Conservation (phyloP, 1,139 yeast species). For the Meyerozyma smithsonii region DNA sequence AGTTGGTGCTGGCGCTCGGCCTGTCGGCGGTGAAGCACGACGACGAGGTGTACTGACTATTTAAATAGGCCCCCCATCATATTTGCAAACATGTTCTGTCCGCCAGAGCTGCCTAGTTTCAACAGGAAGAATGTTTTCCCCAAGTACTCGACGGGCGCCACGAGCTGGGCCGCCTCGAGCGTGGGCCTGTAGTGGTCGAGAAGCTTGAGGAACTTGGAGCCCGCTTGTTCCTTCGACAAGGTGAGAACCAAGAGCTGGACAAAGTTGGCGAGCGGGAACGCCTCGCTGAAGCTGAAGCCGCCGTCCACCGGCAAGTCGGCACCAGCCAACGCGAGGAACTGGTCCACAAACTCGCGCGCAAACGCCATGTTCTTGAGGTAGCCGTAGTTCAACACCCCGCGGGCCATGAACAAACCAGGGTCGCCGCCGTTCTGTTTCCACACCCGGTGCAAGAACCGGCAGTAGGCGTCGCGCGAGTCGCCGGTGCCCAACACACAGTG, state of each 20-base stretch:
- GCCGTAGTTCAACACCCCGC: slow-evolving; percentile 69
- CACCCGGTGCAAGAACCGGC: slow-evolving; percentile 58
- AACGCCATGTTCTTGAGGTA: slow-evolving; percentile 59
- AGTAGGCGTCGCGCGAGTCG: slow-evolving; percentile 51
- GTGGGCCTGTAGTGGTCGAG: slow-evolving; percentile 38
- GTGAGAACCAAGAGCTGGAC: slow-evolving; percentile 64
- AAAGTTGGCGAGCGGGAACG: slow-evolving; percentile 51
- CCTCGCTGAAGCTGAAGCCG: slow-evolving; percentile 18
- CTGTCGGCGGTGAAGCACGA: slow-evolving; percentile 42
- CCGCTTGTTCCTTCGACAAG: slow-evolving; percentile 53
- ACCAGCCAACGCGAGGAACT: slow-evolving; percentile 30
- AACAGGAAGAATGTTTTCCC: slow-evolving; percentile 38
- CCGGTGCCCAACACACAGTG: slow-evolving; percentile 67
- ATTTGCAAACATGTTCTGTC: slow-evolving; percentile 69
- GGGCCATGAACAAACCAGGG: slow-evolving; percentile 49
- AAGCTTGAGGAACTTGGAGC: slow-evolving; percentile 48
- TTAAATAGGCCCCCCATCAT: slow-evolving; percentile 78
- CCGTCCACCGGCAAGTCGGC: slow-evolving; percentile 11
- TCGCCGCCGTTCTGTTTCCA: slow-evolving; percentile 28
- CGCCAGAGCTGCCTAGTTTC: slow-evolving; percentile 49
- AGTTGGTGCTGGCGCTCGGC: slow-evolving; percentile 61
- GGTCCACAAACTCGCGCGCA: slow-evolving; percentile 41
- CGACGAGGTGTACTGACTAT: slow-evolving; percentile 11
- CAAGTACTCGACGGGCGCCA: slow-evolving; percentile 45
- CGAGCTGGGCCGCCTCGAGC: slow-evolving; percentile 28